Evolutionary conservation across 2,329 filamentous ascomycete genomes (phyloP).

Genomic region (Scytalidium sp.): DNA sequence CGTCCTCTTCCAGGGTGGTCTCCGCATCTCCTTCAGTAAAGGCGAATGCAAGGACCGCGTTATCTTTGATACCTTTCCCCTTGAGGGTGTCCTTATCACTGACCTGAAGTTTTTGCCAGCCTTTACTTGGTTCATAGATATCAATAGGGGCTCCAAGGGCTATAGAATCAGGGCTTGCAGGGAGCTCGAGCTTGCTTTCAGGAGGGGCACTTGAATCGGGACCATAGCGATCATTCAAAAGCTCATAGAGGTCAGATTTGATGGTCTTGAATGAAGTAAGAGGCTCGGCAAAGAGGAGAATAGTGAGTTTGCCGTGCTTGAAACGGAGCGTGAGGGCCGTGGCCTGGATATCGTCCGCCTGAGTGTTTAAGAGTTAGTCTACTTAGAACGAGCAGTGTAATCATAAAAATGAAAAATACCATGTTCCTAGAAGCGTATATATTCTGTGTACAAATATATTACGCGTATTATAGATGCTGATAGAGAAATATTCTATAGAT

Average conservation of each 20-base stretch:
- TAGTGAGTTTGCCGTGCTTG: slow-evolving; percentile 69
- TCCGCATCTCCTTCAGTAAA: slow-evolving; percentile 34
- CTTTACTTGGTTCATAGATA: slow-evolving; percentile 43
- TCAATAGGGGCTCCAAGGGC: slow-evolving; percentile 45
- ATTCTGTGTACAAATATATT: no score
- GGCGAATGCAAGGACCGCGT: slow-evolving; percentile 35
- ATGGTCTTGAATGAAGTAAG: slow-evolving; percentile 54
- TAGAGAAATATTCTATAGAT: no score
- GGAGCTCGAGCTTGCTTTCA: slow-evolving; percentile 32
- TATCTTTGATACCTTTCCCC: slow-evolving; percentile 33
- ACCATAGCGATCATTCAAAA: slow-evolving; percentile 57
- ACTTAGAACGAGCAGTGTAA: no score
- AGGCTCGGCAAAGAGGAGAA: slow-evolving; percentile 64
- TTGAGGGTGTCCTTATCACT: slow-evolving; percentile 22
- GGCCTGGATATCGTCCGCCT: slow-evolving; percentile 32
- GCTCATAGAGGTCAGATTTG: slow-evolving; percentile 54
- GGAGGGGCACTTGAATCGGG: slow-evolving; percentile 35
- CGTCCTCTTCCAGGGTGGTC: slow-evolving; percentile 34
- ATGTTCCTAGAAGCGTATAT: no score
- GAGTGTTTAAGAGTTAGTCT: background rate
- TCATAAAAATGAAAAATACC: no score
- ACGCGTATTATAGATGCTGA: no score
- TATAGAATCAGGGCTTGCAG: slow-evolving; percentile 32
- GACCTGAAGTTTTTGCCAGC: slow-evolving; percentile 39
- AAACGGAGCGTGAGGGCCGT: slow-evolving; percentile 65